Evolutionary conservation across 805 yeast species (phyloP).

Genomic region (Cyberlindnera japonica): DNA sequence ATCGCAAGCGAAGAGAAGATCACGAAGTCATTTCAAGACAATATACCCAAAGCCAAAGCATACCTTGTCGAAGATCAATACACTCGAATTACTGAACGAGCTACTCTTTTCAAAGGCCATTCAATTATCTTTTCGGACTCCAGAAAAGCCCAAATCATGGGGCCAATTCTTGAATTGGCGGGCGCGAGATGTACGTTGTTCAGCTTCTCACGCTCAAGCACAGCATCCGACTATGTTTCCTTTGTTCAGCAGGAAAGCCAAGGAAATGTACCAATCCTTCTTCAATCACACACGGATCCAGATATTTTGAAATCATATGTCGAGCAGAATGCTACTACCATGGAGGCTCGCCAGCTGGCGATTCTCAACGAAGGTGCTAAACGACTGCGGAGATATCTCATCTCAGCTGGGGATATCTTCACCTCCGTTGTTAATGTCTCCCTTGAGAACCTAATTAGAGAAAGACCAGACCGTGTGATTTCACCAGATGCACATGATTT

Average conservation of each 20-base stretch:
- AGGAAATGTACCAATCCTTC: constrained; percentile 1
- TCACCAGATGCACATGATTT: constrained; percentile 2
- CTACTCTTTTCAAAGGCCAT: constrained; percentile 21
- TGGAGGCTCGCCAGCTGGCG: constrained; percentile 3
- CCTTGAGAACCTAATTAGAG: constrained; percentile 9
- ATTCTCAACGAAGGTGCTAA: constrained; percentile 5
- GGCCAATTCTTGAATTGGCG: constrained; percentile 25
- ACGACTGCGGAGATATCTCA: constrained; percentile 19
- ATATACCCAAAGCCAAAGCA: constrained; percentile 25
- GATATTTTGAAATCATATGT: constrained; percentile 5
- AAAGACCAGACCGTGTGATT: constrained; percentile 11
- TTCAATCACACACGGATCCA: constrained; percentile 1
- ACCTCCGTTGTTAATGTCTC: constrained; percentile 24
- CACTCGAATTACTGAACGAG: constrained; percentile 24
- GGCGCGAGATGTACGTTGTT: neutral
- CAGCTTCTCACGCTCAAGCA: neutral
- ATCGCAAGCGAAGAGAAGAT: constrained; percentile 11
- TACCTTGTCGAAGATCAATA: constrained; percentile 26
- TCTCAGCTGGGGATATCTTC: constrained; percentile 29
- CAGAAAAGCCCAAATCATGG: constrained; percentile 22
- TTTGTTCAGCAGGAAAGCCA: neutral
- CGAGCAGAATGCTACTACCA: neutral
- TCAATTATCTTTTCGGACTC: constrained; percentile 26
- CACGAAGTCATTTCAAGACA: constrained; percentile 19
- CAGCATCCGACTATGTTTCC: constrained; percentile 4